A percentile compares a stretch with the other conserved stretches of the same genome.
Conservation (phyloP, 2,329 filamentous ascomycete genomes). For the Ampelomyces quisqualis region DNA sequence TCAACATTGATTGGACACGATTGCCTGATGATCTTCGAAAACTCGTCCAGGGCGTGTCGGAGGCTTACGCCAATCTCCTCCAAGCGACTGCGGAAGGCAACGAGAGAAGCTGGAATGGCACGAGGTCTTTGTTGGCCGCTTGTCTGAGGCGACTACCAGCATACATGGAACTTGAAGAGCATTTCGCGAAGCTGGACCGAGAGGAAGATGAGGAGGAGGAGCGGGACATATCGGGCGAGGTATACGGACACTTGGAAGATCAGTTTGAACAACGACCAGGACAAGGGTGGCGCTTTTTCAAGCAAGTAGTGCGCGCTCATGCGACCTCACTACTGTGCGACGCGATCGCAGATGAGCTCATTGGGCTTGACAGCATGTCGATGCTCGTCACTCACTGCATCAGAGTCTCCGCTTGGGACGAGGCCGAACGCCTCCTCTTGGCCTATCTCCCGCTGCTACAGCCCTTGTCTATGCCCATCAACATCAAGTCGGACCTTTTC, state of each 20-base stretch:
- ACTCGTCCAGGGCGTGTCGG: slow-evolving; percentile 32
- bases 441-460: slow-evolving; percentile 29
- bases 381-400: slow-evolving; percentile 35
- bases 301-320: slow-evolving; percentile 46
- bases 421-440: slow-evolving; percentile 38
- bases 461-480: slow-evolving; percentile 26
- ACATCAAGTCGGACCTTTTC: slow-evolving; percentile 32
- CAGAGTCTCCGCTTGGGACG: slow-evolving; percentile 35
- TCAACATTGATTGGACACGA: slow-evolving; percentile 21
- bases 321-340: slow-evolving; percentile 41
- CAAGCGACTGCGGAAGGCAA: slow-evolving; percentile 27
- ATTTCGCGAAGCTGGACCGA: slow-evolving; percentile 38
- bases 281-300: slow-evolving; percentile 44
- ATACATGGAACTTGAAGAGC: slow-evolving; percentile 45
- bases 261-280: slow-evolving; percentile 36
- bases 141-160: slow-evolving; percentile 46
- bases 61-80: slow-evolving; percentile 41
- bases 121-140: slow-evolving; percentile 41
- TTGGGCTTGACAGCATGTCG: slow-evolving; percentile 26
- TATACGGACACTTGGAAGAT: slow-evolving; percentile 46
- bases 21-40: slow-evolving; percentile 31
- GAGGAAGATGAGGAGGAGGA: slow-evolving; percentile 35
- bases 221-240: slow-evolving; percentile 40
- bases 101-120: slow-evolving; percentile 33
- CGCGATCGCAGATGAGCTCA: slow-evolving; percentile 39